phyloP scores from a whole-genome alignment of 164 flowering plant genomes.

The Saururus chinensis region DNA sequence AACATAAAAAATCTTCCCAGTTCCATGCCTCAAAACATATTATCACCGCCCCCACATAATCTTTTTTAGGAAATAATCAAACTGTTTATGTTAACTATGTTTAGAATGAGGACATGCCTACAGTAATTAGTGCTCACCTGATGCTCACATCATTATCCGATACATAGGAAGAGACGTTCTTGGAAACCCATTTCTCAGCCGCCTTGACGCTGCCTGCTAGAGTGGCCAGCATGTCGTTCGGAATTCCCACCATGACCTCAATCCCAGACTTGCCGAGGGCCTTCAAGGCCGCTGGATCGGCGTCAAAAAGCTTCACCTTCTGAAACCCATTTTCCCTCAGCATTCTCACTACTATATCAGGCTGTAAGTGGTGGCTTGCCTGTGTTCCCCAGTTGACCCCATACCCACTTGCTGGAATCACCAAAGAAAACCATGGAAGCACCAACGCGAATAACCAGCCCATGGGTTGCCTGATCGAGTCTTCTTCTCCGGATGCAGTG shows the following conservation, averaged over 20 bases:
- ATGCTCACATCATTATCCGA: conserved; percentile 40
- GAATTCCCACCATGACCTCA: conserved; percentile 97
- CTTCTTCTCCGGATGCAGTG: too few relatives aligned
- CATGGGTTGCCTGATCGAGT: conserved; percentile 7
- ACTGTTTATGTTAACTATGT: too few relatives aligned
- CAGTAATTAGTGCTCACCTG: conserved; percentile 49
- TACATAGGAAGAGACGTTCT: conserved; percentile 64
- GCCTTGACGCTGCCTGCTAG: conserved; percentile 57
- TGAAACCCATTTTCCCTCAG: conserved; percentile 64
- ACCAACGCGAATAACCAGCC: conserved; percentile 11
- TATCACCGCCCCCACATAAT: too few relatives aligned
- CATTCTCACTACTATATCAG: conserved; percentile 50
- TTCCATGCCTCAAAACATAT: too few relatives aligned
- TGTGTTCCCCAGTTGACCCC: conserved; percentile 97
- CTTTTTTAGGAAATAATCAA: too few relatives aligned
- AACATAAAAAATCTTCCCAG: too few relatives aligned
- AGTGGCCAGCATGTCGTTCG: conserved; percentile 71
- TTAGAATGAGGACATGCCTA: too few relatives aligned
- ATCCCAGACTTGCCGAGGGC: conserved; percentile 52
- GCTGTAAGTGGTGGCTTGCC: conserved; percentile 53
- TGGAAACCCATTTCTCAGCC: conserved; percentile 83
- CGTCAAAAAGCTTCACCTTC: conserved; percentile 92
- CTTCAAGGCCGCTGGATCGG: conserved; percentile 41
- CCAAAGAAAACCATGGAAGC: conserved; percentile 10
- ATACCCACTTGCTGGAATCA: conserved; percentile 32